A percentile compares a stretch with the other conserved stretches of the same genome.
These are phyloP conservation scores for Cyclotella sp. DNA, from an alignment of 108 stramenopile genomes.

Conservation along the genomic window DNA sequence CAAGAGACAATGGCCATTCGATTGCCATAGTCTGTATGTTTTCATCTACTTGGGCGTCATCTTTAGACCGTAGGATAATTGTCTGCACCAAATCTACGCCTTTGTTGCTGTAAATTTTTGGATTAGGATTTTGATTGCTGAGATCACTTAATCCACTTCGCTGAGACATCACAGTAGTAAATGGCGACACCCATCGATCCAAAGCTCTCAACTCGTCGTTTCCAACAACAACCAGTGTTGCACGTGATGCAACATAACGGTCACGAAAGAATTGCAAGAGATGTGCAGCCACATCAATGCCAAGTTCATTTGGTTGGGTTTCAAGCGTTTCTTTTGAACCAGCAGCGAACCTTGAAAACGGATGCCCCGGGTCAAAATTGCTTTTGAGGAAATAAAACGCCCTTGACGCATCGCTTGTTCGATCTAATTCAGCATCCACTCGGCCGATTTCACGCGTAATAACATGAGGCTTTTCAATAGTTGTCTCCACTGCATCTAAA, in stretches of 20 bases:
- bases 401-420: conserved; percentile 50
- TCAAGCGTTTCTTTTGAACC: conserved; percentile 72
- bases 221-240: conserved; percentile 73
- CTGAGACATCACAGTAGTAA: conserved; percentile 59
- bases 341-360: conserved; percentile 62
- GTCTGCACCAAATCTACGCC: conserved; percentile 30
- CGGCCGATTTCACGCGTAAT: conserved; percentile 70
- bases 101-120: conserved; percentile 21
- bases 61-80: conserved; percentile 59
- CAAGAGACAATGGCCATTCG: conserved; percentile 66
- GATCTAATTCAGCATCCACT: conserved; percentile 73
- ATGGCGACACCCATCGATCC: conserved; percentile 70
- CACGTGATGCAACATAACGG: conserved; percentile 60
- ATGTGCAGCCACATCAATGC: conserved; percentile 55
- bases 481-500: conserved; percentile 44
- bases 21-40: conserved; percentile 66
- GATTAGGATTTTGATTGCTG: conserved; percentile 12
- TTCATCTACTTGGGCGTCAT: conserved; percentile 50
- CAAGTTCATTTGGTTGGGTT: conserved; percentile 46
- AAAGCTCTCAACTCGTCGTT: conserved; percentile 54
- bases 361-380: conserved; percentile 67
- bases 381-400: conserved; percentile 68
- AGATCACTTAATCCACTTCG: conserved; percentile 5
- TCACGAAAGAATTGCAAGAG: conserved; percentile 65
- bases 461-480: conserved; percentile 43